phyloP scores from a whole-genome alignment of 305 asterid genomes.

The Ilex paraguariensis region DNA sequence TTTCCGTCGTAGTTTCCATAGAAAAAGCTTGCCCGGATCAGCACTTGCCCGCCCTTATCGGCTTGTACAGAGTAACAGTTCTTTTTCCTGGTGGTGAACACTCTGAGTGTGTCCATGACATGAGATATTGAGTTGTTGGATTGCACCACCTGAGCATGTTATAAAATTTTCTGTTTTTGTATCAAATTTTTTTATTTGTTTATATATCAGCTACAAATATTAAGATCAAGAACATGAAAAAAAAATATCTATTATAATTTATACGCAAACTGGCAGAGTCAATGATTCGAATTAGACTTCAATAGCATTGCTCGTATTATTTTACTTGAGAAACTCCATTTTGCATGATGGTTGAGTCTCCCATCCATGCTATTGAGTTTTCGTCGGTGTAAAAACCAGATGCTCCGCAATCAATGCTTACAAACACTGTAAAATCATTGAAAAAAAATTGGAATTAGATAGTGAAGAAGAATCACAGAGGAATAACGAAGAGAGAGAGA shows the following conservation, averaged over 20 bases:
- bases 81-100: constrained; percentile 40
- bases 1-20: constrained; percentile 72
- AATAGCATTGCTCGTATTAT: no score
- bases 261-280: no score
- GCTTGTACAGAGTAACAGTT: constrained; percentile 41
- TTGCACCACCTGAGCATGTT: constrained; percentile 21
- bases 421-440: background rate
- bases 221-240: no score
- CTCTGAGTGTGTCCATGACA: constrained; percentile 48
- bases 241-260: no score
- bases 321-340: no score
- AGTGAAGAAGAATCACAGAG: no score
- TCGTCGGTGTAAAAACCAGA: constrained; percentile 26
- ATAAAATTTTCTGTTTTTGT: background rate
- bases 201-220: no score
- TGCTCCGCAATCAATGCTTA: constrained; percentile 71
- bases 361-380: constrained; percentile 35
- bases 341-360: constrained; percentile 19
- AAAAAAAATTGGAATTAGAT: no score
- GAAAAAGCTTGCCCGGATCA: constrained; percentile 50
- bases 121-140: constrained; percentile 30
- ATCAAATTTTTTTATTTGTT: constrained; percentile 4
- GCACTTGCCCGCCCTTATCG: constrained; percentile 21
- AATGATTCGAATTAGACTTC: no score
- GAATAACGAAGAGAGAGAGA: no score